These are phyloP conservation scores for Starmerella geochares DNA, from an alignment of 805 yeast species.

Conservation along the genomic window DNA sequence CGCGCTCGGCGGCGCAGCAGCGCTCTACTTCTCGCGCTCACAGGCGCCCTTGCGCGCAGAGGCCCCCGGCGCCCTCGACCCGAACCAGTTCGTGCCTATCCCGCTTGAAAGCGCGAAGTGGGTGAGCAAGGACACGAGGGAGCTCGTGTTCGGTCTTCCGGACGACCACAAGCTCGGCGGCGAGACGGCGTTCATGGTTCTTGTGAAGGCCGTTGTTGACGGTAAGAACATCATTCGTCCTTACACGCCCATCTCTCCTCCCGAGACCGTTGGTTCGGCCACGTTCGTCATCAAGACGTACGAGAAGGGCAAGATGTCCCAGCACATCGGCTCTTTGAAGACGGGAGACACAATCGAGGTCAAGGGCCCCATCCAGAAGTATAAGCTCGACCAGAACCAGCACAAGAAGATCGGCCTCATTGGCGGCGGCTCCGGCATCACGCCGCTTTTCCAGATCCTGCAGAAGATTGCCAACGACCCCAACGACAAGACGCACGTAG, in stretches of 20 bases:
- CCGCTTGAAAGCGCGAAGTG: conserved; percentile 22
- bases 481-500: conserved; percentile 77
- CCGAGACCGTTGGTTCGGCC: conserved; percentile 58
- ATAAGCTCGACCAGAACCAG: conserved; percentile 81
- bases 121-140: conserved; percentile 40
- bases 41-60: conserved; percentile 25
- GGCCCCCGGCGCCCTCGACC: conserved; percentile 23
- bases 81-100: conserved; percentile 33
- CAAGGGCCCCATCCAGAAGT: conserved; percentile 89
- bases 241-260: conserved; percentile 71
- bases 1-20: conserved; percentile 39
- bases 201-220: conserved; percentile 72
- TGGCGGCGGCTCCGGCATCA: conserved; percentile 96
- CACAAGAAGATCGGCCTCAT: conserved; percentile 69
- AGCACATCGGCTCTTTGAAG: conserved; percentile 59
- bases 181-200: conserved; percentile 62
- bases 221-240: conserved; percentile 79
- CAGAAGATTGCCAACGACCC: conserved; percentile 70
- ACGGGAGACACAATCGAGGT: conserved; percentile 73
- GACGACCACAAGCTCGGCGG: conserved; percentile 66
- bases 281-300: conserved; percentile 78
- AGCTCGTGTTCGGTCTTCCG: conserved; percentile 61
- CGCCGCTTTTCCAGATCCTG: conserved; percentile 85
- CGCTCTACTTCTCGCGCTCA: conserved; percentile 31
- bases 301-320: conserved; percentile 73